phyloP scores from a whole-genome alignment of 148 eudicot species.

The Salicornia ramosissima region DNA sequence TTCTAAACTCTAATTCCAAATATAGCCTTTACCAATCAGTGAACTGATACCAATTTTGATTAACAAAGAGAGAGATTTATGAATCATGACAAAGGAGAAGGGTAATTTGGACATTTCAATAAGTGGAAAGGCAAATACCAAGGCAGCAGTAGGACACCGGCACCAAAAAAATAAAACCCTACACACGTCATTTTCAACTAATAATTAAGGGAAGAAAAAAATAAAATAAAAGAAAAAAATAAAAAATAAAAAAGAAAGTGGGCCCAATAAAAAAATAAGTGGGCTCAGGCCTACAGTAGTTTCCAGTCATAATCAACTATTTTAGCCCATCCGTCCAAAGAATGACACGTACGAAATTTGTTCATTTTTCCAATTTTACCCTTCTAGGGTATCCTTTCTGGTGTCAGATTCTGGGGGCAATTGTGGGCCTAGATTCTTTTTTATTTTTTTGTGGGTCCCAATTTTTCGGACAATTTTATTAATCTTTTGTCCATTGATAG shows the following conservation, averaged over 20 bases:
- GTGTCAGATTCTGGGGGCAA: slow-evolving; percentile 33
- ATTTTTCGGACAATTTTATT: slow-evolving; percentile 31
- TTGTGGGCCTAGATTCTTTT: slow-evolving; percentile 30
- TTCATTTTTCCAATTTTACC: slow-evolving; percentile 7
- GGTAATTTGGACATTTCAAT: slow-evolving; percentile 12
- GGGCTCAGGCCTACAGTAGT: slow-evolving; percentile 28
- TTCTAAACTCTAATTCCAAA: no score
- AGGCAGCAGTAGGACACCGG: background rate
- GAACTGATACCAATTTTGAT: no score
- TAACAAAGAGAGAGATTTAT: background rate
- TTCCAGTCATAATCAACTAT: slow-evolving; percentile 26
- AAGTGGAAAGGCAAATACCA: background rate
- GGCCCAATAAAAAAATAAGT: slow-evolving; percentile 24
- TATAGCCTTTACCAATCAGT: no score
- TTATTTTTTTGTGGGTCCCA: slow-evolving; percentile 31
- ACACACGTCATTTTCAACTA: no score
- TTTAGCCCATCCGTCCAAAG: slow-evolving; percentile 22
- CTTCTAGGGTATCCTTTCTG: slow-evolving; percentile 18
- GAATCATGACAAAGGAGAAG: background rate
- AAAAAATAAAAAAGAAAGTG: background rate
- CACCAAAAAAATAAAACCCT: background rate
- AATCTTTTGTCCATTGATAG: slow-evolving; percentile 29
- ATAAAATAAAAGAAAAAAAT: background rate
- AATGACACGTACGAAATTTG: slow-evolving; percentile 18
- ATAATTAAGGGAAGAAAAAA: background rate